A percentile compares a stretch with the other conserved stretches of the same genome.
These are phyloP conservation scores for Plasmodium knowlesi DNA, from an alignment of 169 alveolate species.

Conservation along the genomic window DNA sequence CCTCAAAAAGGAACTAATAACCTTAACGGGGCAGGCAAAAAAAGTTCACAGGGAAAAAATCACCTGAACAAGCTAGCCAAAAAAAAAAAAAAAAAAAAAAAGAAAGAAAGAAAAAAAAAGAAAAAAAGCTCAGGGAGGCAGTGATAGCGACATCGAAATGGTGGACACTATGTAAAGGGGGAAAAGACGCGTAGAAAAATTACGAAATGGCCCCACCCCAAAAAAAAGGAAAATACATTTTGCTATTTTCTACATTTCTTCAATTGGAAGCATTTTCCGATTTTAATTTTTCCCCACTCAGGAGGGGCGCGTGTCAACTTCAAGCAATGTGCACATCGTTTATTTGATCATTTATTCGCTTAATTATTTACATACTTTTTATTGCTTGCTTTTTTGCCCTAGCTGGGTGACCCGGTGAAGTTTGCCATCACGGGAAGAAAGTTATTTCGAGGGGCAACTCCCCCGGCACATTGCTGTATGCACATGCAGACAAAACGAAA, in stretches of 20 bases:
- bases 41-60: background rate
- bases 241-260: background rate
- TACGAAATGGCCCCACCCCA: background rate
- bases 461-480: background rate
- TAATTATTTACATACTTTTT: too few relatives aligned
- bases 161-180: background rate
- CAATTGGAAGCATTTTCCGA: background rate
- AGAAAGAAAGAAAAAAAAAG: background rate
- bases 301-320: background rate
- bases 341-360: background rate
- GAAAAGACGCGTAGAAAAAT: background rate
- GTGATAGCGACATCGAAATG: background rate
- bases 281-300: background rate
- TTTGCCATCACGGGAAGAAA: background rate
- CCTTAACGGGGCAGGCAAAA: background rate
- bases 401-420: background rate
- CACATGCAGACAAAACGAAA: background rate
- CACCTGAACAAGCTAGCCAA: background rate
- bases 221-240: background rate
- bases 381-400: background rate
- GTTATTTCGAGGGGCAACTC: background rate
- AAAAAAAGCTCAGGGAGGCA: background rate
- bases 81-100: slow-evolving; percentile 1
- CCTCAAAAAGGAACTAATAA: background rate
- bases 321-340: background rate